phyloP scores from a whole-genome alignment of 495 filamentous ascomycete genomes.

The Massariosphaeria phaeospora region DNA sequence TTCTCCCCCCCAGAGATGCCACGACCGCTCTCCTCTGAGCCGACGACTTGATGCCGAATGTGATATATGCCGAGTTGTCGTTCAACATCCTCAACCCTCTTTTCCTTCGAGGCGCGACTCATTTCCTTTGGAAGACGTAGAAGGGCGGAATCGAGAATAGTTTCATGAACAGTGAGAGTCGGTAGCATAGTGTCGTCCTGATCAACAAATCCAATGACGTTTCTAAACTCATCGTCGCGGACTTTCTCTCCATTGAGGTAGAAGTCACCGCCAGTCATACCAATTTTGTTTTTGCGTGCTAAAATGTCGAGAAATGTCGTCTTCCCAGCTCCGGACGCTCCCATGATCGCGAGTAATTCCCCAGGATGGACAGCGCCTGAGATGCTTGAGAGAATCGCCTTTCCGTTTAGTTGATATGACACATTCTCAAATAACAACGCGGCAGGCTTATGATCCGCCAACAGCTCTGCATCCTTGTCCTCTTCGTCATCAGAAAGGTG shows the following conservation, averaged over 20 bases:
- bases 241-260: slow-evolving; percentile 93
- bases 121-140: slow-evolving; percentile 87
- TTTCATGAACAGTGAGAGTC: slow-evolving; percentile 96
- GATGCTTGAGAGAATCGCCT: slow-evolving; percentile 74
- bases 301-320: slow-evolving; percentile 96
- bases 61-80: slow-evolving; percentile 87
- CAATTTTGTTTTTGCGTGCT: slow-evolving; percentile 95
- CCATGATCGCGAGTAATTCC: slow-evolving; percentile 96
- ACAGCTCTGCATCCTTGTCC: slow-evolving; percentile 77
- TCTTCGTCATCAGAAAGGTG: slow-evolving; percentile 80
- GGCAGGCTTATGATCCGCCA: slow-evolving; percentile 86
- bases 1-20: slow-evolving; percentile 98
- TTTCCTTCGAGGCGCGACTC: slow-evolving; percentile 77
- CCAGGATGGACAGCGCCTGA: slow-evolving; percentile 82
- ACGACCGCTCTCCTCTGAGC: slow-evolving; percentile 93
- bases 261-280: slow-evolving; percentile 71
- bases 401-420: slow-evolving; percentile 79
- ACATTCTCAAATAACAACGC: slow-evolving; percentile 86
- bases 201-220: slow-evolving; percentile 92
- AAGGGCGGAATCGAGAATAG: slow-evolving; percentile 88
- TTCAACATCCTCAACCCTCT: slow-evolving; percentile 86
- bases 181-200: slow-evolving; percentile 98
- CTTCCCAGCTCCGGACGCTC: slow-evolving; percentile 93
- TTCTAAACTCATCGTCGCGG: slow-evolving; percentile 77
- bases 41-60: slow-evolving; percentile 90